Conservation (phyloP, 2,329 filamentous ascomycete genomes). For the Alternaria sp. region DNA sequence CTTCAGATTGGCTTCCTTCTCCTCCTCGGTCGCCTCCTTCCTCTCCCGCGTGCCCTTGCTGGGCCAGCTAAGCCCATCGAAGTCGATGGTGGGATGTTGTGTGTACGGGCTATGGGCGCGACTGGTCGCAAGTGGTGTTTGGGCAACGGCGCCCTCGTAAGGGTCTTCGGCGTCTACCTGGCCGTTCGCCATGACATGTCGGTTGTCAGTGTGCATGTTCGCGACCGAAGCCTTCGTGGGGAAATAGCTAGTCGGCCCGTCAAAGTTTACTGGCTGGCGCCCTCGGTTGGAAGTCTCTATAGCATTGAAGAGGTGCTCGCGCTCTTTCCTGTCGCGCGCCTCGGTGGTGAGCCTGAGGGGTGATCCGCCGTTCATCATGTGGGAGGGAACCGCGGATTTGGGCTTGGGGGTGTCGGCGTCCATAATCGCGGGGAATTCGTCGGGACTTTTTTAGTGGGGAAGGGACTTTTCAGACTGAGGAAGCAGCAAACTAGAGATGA, state of each 20-base stretch:
- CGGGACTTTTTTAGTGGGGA: neutral
- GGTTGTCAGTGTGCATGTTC: constrained; percentile 19
- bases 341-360: constrained; percentile 56
- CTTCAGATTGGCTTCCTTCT: constrained; percentile 62
- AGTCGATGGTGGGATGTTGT: constrained; percentile 59
- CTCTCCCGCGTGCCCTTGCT: constrained; percentile 68
- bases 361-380: constrained; percentile 63
- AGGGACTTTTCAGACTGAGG: neutral
- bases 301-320: constrained; percentile 63
- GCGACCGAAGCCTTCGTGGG: constrained; percentile 26
- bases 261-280: constrained; percentile 55
- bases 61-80: constrained; percentile 63
- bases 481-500: constrained; percentile 5
- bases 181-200: constrained; percentile 27
- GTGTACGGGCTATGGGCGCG: constrained; percentile 59
- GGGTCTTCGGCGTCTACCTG: constrained; percentile 56
- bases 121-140: constrained; percentile 61
- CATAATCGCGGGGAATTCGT: constrained; percentile 46
- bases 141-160: constrained; percentile 57
- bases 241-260: constrained; percentile 43
- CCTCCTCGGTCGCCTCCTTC: constrained; percentile 63
- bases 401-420: constrained; percentile 52
- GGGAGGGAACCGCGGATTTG: constrained; percentile 61
- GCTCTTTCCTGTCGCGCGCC: constrained; percentile 57
- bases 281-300: constrained; percentile 64